Evolutionary conservation across 495 filamentous ascomycete species (phyloP), one percentile per base, ranked within the genome.

Genomic region (Usnea hakonensis): DNA sequence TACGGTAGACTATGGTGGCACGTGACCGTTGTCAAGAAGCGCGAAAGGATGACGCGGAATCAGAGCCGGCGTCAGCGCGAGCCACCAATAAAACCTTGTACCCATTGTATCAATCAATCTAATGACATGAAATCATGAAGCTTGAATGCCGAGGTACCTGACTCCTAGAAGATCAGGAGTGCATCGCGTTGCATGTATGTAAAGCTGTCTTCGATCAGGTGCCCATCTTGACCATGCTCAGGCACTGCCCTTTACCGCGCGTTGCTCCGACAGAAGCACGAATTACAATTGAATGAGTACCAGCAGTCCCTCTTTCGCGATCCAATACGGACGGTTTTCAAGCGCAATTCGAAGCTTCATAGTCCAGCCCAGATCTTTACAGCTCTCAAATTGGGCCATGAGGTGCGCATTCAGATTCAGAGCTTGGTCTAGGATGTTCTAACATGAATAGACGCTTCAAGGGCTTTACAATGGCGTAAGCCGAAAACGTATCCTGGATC

Each of bases 161-260:
- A 73, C 74, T 64, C 80, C 73, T 65, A 79, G 73, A 68, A 72
- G 69, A 32, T 81, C 76, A 60, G 74, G 77, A 40, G 72, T 71
- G 46, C 87, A 90, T 75, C 81, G 85, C 37, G 75, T 74, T 78
- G 85, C 87, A 74, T 88, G 87, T 89, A 73, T 71, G 82, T 65
- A 8, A 21, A 21, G 30, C n/a, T 9, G 26, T 21, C 2, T 3
- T 41, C 53, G 32, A 37, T 19, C 54, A 26, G 21, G 30, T 48
- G 38, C 59, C 43, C 33, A 23, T 37, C 6, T 65, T 66, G 65
- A 64, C 63, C 59, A 62, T 44, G 38, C 43, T n/a, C 65, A 91
- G 88, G 87, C 70, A 76, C 88, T 67, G 83, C 88, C 38, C 85
- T 94, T 57, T 91, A 87, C 72, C 79, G 86, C 66, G 83, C 86